Evolutionary conservation across 495 filamentous ascomycete species (phyloP).

Genomic region (Lepraria neglecta): DNA sequence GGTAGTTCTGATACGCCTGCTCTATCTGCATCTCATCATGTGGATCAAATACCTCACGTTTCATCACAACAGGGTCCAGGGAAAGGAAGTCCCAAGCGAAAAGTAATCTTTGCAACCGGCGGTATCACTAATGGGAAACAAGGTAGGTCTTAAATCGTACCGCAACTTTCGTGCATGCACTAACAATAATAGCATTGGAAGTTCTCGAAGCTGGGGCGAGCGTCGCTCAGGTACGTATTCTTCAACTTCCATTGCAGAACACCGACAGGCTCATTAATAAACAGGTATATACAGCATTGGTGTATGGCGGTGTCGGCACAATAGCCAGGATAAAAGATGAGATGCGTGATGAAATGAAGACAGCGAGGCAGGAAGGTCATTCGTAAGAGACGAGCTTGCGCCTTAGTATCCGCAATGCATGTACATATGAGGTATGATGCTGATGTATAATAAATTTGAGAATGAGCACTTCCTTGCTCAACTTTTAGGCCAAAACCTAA

Average conservation of each 20-base stretch:
- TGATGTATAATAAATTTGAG: too few species aligned
- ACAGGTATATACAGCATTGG: constrained; percentile 47
- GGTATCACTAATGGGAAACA: constrained; percentile 82
- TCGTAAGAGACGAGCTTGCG: too few species aligned
- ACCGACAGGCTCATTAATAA: not conserved
- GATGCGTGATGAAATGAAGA: constrained; percentile 54
- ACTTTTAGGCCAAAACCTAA: too few species aligned
- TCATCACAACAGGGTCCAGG: not conserved
- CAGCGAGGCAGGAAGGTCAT: not conserved
- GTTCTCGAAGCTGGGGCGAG: constrained; percentile 79
- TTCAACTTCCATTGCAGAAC: not conserved
- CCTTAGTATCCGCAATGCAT: too few species aligned
- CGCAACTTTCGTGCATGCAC: not conserved
- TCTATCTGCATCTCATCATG: constrained; percentile 14
- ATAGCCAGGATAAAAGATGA: constrained; percentile 82
- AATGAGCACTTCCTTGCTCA: too few species aligned
- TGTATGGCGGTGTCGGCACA: constrained; percentile 81
- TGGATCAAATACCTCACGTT: constrained; percentile 8
- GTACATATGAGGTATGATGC: too few species aligned
- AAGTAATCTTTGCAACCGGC: constrained; percentile 86
- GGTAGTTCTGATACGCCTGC: not conserved
- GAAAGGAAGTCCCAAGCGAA: constrained; percentile 53
- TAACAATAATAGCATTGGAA: constrained; percentile 48
- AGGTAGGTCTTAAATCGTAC: constrained; percentile 10
- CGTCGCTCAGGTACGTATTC: constrained; percentile 47